Conservation (phyloP, 2,329 filamentous ascomycete genomes). For the Fusarium chlamydosporum region DNA sequence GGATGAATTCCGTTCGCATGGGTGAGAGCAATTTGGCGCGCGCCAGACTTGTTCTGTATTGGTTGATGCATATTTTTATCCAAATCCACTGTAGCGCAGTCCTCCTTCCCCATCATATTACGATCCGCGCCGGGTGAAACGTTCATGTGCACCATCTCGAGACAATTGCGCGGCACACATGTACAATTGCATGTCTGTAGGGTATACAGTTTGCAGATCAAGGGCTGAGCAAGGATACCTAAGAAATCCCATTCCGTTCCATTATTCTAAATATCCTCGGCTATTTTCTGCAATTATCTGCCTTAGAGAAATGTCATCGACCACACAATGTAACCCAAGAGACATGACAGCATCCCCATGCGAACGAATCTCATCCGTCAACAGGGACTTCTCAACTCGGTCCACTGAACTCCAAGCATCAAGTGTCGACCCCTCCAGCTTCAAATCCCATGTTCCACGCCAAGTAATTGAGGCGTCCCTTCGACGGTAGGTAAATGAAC, state of each 20-base stretch:
- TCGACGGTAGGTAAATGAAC: slow-evolving; percentile 19
- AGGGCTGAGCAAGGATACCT: slow-evolving; percentile 18
- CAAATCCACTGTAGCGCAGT: slow-evolving; percentile 16
- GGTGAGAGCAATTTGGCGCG: no score
- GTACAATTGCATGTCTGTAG: slow-evolving; percentile 8
- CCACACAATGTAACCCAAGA: slow-evolving; percentile 21
- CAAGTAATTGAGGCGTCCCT: slow-evolving; percentile 11
- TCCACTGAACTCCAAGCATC: slow-evolving; percentile 10
- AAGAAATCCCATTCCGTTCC: no score
- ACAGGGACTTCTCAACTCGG: neutral
- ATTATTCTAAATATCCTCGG: no score
- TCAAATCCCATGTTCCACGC: slow-evolving; percentile 20
- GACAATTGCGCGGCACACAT: slow-evolving; percentile 43
- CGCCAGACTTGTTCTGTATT: slow-evolving; percentile 5
- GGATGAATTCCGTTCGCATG: slow-evolving; percentile 16
- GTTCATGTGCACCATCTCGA: slow-evolving; percentile 33
- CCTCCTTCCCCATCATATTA: slow-evolving; percentile 35
- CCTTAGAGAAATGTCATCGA: slow-evolving; percentile 18
- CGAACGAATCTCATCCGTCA: slow-evolving; percentile 9
- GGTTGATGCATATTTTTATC: slow-evolving; percentile 26
- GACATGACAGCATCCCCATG: slow-evolving; percentile 35
- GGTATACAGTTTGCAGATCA: slow-evolving; percentile 15
- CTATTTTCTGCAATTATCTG: slow-evolving; percentile 34
- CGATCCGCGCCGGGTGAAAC: slow-evolving; percentile 44
- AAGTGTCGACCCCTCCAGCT: neutral